These are phyloP conservation scores for Puccinia coronata DNA, from an alignment of 1,284 basidiomycete species.

Conservation along the genomic window DNA sequence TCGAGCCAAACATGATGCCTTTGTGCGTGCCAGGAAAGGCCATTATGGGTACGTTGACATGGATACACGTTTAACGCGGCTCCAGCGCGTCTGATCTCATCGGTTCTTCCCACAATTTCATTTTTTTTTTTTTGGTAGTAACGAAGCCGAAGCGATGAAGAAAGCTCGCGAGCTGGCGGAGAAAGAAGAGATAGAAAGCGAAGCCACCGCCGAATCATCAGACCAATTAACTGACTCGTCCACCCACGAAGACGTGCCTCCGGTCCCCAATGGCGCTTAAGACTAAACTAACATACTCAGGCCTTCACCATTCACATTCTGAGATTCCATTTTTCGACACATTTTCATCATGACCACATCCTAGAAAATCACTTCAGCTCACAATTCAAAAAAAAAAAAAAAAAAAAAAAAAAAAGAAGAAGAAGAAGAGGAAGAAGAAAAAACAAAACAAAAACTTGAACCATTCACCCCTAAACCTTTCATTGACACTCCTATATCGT, in stretches of 20 bases:
- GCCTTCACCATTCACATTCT: background rate
- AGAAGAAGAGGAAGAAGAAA: background rate
- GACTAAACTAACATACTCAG: background rate
- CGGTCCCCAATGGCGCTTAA: constrained; percentile 8
- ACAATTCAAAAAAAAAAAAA: background rate
- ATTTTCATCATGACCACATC: no score
- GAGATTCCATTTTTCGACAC: no score
- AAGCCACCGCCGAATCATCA: constrained; percentile 21
- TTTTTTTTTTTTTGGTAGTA: background rate
- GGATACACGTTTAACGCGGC: no score
- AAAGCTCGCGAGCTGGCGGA: constrained; percentile 40
- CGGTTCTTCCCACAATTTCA: background rate
- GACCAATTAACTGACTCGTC: constrained; percentile 11
- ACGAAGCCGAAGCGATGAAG: constrained; percentile 48
- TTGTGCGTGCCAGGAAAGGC: constrained; percentile 41
- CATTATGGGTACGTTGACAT: constrained; percentile 46
- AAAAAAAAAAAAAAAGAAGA: background rate
- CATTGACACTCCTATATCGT: no score
- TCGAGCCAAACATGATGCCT: constrained; percentile 46
- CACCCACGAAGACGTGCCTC: background rate
- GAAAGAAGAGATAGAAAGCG: constrained; percentile 41
- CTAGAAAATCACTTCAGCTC: background rate
- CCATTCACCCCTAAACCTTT: no score
- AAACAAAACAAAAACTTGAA: background rate
- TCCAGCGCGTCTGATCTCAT: background rate